phyloP scores from a whole-genome alignment of 2,329 filamentous ascomycete genomes.

The Aureobasidium leucospermi region DNA sequence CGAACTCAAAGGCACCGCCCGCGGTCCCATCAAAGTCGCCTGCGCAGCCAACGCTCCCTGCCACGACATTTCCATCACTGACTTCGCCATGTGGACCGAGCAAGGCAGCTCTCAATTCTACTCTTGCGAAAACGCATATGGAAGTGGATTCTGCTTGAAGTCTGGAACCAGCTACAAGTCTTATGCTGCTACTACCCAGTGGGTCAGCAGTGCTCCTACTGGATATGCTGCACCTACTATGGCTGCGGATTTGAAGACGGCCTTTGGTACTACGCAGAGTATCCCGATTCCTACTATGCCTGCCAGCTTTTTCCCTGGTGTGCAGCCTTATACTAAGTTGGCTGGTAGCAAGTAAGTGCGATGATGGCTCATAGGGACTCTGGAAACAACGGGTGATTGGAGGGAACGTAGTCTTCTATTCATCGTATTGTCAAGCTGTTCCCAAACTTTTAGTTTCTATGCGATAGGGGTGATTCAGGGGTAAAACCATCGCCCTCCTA shows the following conservation, averaged over 20 bases:
- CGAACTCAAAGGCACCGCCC: constrained; percentile 40
- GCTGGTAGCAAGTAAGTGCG: constrained; percentile 6
- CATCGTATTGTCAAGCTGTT: too few species aligned
- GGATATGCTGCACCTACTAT: constrained; percentile 34
- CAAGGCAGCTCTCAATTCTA: constrained; percentile 34
- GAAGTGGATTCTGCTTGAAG: constrained; percentile 41
- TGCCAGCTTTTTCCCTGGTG: constrained; percentile 33
- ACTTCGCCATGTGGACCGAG: constrained; percentile 49
- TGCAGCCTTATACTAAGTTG: not conserved
- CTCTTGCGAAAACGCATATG: constrained; percentile 44
- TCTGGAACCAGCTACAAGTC: constrained; percentile 19
- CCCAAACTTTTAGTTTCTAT: too few species aligned
- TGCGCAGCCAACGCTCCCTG: constrained; percentile 48
- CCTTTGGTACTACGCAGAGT: constrained; percentile 27
- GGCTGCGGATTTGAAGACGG: constrained; percentile 25
- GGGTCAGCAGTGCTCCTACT: constrained; percentile 29
- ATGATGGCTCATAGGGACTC: too few species aligned
- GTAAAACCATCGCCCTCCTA: too few species aligned
- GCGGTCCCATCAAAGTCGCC: constrained; percentile 47
- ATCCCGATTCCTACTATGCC: constrained; percentile 38
- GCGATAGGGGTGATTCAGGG: too few species aligned
- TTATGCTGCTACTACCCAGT: constrained; percentile 30
- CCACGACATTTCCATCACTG: constrained; percentile 42
- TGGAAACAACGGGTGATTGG: too few species aligned
- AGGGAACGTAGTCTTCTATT: too few species aligned